phyloP scores from a whole-genome alignment of 805 yeast species.

The Candida easanensis region DNA sequence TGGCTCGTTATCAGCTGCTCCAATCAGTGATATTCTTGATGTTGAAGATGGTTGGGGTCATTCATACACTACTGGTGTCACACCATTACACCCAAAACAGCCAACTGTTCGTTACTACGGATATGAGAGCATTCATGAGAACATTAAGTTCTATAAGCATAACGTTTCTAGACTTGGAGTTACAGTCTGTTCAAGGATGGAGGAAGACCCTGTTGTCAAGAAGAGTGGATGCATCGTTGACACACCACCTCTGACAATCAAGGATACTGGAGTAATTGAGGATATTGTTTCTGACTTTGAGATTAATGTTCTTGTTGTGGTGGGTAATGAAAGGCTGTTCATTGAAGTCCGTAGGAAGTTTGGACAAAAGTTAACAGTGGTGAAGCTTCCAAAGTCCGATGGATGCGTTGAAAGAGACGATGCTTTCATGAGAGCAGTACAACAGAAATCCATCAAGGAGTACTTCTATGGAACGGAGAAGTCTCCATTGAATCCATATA shows the following conservation, averaged over 20 bases:
- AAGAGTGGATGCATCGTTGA: slow-evolving; percentile 67
- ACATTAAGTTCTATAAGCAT: slow-evolving; percentile 33
- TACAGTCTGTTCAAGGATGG: slow-evolving; percentile 41
- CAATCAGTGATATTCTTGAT: slow-evolving; percentile 77
- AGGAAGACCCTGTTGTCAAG: slow-evolving; percentile 43
- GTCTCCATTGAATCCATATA: slow-evolving; percentile 77
- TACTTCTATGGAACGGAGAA: slow-evolving; percentile 81
- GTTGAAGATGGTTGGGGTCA: slow-evolving; percentile 79
- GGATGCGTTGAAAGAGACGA: slow-evolving; percentile 80
- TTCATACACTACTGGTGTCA: slow-evolving; percentile 70
- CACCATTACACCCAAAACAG: slow-evolving; percentile 79
- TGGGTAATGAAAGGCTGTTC: slow-evolving; percentile 72
- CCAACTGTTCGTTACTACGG: slow-evolving; percentile 87
- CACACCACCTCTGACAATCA: slow-evolving; percentile 61
- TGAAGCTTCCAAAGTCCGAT: slow-evolving; percentile 68
- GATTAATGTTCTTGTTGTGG: slow-evolving; percentile 56
- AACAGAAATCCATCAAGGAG: slow-evolving; percentile 75
- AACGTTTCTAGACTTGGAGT: slow-evolving; percentile 31
- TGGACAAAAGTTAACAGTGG: slow-evolving; percentile 32
- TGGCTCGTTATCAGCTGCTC: slow-evolving; percentile 81
- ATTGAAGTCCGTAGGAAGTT: slow-evolving; percentile 59
- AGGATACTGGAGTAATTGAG: slow-evolving; percentile 50
- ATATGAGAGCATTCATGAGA: slow-evolving; percentile 53
- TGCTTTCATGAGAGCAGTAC: slow-evolving; percentile 61
- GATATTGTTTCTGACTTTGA: slow-evolving; percentile 58